phyloP scores from a whole-genome alignment of 2,329 filamentous ascomycete species.

The Colletotrichum musicola region DNA sequence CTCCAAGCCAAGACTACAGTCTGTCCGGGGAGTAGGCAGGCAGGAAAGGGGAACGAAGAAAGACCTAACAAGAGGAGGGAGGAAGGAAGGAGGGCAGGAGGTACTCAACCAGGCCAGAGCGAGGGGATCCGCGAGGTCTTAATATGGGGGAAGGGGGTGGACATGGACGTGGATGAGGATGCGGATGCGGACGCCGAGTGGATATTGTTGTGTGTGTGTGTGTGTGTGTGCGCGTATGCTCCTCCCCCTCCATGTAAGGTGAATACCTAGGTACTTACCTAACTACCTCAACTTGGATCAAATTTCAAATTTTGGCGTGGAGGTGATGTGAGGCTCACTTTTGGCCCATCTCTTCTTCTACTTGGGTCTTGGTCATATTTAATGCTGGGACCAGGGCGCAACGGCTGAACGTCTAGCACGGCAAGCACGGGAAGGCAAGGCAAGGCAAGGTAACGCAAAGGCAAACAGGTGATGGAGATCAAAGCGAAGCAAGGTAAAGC shows the following conservation, averaged over 20 bases:
- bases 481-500: constrained; percentile 4
- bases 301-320: constrained; percentile 17
- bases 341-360: not conserved
- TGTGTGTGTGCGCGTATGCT: not conserved
- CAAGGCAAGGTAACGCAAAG: not conserved
- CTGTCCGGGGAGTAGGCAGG: not conserved
- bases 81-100: not conserved
- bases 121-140: constrained; percentile 38
- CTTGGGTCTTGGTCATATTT: constrained; percentile 19
- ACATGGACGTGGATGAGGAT: constrained; percentile 12
- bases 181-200: not conserved
- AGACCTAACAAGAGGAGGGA: constrained; percentile 12
- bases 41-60: constrained; percentile 1
- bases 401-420: not conserved
- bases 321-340: constrained; percentile 14
- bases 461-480: not conserved
- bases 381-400: constrained; percentile 32
- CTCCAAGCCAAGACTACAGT: not conserved
- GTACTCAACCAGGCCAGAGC: constrained; percentile 10
- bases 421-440: constrained; percentile 14
- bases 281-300: constrained; percentile 1
- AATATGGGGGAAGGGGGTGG: constrained; percentile 36
- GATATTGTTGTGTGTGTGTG: not conserved
- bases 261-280: not conserved
- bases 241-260: constrained; percentile 1